These are phyloP conservation scores for Hyphopichia buzzinii DNA, from an alignment of 1,139 yeast species.

Conservation along the genomic window DNA sequence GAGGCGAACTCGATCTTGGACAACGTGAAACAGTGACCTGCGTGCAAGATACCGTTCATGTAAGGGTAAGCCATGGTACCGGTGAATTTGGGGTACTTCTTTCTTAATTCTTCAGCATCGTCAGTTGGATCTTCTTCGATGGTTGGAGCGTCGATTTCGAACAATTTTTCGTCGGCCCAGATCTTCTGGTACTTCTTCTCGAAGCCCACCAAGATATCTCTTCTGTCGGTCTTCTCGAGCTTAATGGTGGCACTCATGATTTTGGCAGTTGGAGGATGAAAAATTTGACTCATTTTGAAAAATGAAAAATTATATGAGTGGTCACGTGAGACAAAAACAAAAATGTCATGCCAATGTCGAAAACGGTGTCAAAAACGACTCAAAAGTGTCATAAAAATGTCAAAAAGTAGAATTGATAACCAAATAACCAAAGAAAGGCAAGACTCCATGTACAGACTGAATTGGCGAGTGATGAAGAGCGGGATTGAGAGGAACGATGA, in stretches of 20 bases:
- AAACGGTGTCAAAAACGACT: too few species aligned
- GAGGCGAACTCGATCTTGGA: conserved; percentile 92
- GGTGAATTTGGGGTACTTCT: conserved; percentile 81
- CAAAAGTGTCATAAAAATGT: too few species aligned
- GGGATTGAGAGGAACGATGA: too few species aligned
- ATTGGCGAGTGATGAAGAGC: too few species aligned
- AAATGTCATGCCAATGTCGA: too few species aligned
- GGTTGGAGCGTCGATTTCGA: conserved; percentile 87
- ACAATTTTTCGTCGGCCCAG: conserved; percentile 84
- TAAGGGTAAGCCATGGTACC: conserved; percentile 98
- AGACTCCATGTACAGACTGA: too few species aligned
- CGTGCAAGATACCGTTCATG: conserved; percentile 98
- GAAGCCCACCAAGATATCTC: conserved; percentile 87
- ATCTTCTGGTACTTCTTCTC: conserved; percentile 85
- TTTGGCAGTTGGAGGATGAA: not conserved
- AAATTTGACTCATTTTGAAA: too few species aligned
- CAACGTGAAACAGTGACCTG: conserved; percentile 94
- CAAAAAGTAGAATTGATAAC: too few species aligned
- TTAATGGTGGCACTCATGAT: conserved; percentile 45
- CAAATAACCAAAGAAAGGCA: too few species aligned
- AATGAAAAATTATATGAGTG: too few species aligned
- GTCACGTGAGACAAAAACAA: too few species aligned
- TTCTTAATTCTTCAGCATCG: conserved; percentile 69
- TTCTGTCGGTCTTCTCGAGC: conserved; percentile 70
- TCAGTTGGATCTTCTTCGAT: conserved; percentile 60